Evolutionary conservation across 495 filamentous ascomycete species (phyloP).

Genomic region (Aspergillus kassunensis): DNA sequence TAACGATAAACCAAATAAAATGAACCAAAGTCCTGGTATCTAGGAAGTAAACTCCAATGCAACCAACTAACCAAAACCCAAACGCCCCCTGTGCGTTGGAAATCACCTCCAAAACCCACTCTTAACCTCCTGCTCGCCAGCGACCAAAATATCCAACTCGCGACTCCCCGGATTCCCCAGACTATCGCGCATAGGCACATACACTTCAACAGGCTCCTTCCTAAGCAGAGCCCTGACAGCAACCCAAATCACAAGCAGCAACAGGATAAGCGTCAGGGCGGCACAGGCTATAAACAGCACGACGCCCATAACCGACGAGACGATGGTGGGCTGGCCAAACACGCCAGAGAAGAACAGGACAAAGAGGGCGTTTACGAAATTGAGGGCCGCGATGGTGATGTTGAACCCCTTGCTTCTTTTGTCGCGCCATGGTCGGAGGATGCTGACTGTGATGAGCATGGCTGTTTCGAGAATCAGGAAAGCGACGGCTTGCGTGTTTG

Average conservation of each 20-base stretch:
- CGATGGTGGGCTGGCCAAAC: conserved; percentile 76
- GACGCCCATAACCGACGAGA: conserved; percentile 89
- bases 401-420: conserved; percentile 97
- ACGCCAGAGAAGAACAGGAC: conserved; percentile 74
- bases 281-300: conserved; percentile 91
- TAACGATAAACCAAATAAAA: too few species aligned
- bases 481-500: conserved; percentile 75
- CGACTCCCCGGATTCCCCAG: too few species aligned
- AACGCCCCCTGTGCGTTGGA: too few species aligned
- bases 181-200: too few species aligned
- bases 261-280: conserved; percentile 74
- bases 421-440: conserved; percentile 95
- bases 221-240: too few species aligned
- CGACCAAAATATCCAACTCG: too few species aligned
- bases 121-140: too few species aligned
- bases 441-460: conserved; percentile 70
- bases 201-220: too few species aligned
- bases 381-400: conserved; percentile 82
- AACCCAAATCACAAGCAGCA: conserved; percentile 89
- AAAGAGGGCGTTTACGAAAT: conserved; percentile 86
- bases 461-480: conserved; percentile 79
- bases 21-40: too few species aligned
- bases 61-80: too few species aligned
- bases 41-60: too few species aligned
- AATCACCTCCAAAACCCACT: too few species aligned